Conservation (phyloP, 1,284 basidiomycete species). For the Boletellus deceptivus region DNA sequence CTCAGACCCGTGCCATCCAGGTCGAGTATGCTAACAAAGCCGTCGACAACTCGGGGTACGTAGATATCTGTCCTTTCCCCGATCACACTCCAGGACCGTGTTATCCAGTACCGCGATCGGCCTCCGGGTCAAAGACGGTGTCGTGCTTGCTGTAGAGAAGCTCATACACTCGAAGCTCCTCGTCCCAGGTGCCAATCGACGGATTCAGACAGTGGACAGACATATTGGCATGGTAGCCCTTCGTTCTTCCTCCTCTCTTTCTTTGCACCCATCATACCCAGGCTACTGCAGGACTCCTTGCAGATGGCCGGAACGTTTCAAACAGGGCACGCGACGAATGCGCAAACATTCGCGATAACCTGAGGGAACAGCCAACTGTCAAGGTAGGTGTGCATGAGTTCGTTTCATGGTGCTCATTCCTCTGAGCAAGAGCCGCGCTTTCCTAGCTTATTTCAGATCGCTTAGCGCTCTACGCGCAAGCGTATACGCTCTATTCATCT, state of each 20-base stretch:
- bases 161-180: slow-evolving; percentile 97
- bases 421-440: slow-evolving; percentile 1
- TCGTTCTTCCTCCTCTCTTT: background rate
- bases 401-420: slow-evolving; percentile 13
- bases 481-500: slow-evolving; percentile 97
- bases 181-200: slow-evolving; percentile 88
- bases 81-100: slow-evolving; percentile 2
- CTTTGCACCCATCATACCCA: slow-evolving; percentile 30
- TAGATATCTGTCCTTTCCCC: background rate
- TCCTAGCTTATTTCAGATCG: slow-evolving; percentile 78
- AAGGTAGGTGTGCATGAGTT: slow-evolving; percentile 54
- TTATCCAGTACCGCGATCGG: slow-evolving; percentile 80
- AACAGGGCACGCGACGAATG: slow-evolving; percentile 88
- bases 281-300: slow-evolving; percentile 92
- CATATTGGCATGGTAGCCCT: slow-evolving; percentile 83
- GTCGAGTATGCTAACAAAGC: slow-evolving; percentile 99
- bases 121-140: slow-evolving; percentile 89
- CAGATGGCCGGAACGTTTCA: slow-evolving; percentile 90
- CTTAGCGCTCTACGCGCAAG: slow-evolving; percentile 87
- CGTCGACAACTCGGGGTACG: slow-evolving; percentile 94
- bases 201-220: slow-evolving; percentile 91
- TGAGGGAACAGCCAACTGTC: slow-evolving; percentile 75
- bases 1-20: slow-evolving; percentile 40
- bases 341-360: slow-evolving; percentile 71
- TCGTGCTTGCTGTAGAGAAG: slow-evolving; percentile 96